phyloP scores from a whole-genome alignment of 768 basidiomycete species.

The Leccinum sublutescens region DNA sequence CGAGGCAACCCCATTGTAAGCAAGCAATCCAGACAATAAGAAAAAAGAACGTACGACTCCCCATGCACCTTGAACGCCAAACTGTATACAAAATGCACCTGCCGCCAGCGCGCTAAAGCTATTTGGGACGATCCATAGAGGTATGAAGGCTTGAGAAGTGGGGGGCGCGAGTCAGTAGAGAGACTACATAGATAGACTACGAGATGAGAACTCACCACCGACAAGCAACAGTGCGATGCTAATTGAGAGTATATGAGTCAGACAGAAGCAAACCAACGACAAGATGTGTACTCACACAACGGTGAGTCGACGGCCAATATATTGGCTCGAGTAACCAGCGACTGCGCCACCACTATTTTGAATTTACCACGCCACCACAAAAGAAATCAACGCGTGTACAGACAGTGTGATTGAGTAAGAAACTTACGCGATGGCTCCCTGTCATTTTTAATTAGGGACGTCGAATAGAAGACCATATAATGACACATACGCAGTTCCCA shows the following conservation, averaged over 20 bases:
- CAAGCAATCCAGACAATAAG: not conserved
- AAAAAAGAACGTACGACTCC: slow-evolving; percentile 58
- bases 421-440: slow-evolving; percentile 48
- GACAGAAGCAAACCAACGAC: not conserved
- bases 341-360: slow-evolving; percentile 56
- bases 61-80: slow-evolving; percentile 90
- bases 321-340: slow-evolving; percentile 71
- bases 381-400: not conserved
- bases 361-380: not conserved
- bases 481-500: slow-evolving; percentile 56
- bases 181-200: not conserved
- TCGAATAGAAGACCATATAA: not conserved
- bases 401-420: not conserved
- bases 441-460: not conserved
- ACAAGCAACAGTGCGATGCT: slow-evolving; percentile 22
- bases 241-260: slow-evolving; percentile 5
- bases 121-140: slow-evolving; percentile 79
- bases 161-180: not conserved
- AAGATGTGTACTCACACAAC: slow-evolving; percentile 43
- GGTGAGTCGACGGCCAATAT: slow-evolving; percentile 76
- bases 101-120: slow-evolving; percentile 67
- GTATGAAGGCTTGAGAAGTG: slow-evolving; percentile 48
- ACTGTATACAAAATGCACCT: slow-evolving; percentile 84
- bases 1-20: not conserved
- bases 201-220: slow-evolving; percentile 42